Evolutionary conservation across 2,329 filamentous ascomycete genomes (phyloP), one percentile per base, ranked within the genome.

Genomic region (Ceratocystis harringtonii): DNA sequence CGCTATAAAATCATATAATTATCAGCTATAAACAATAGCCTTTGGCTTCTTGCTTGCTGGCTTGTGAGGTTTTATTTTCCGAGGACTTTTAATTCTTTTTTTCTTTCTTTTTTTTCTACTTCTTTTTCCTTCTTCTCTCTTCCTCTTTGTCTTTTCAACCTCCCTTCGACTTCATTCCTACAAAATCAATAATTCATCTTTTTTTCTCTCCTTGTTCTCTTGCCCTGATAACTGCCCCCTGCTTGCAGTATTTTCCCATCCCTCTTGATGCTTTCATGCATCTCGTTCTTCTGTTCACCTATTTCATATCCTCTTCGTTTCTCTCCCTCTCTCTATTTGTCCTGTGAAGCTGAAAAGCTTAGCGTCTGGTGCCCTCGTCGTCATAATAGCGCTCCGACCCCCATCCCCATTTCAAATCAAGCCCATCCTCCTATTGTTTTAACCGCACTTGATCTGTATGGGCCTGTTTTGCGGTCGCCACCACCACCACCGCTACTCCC

Each of bases 171-270:
- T 63, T 19, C 28, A 50, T 36, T 63, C 44, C 44, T 50, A 12
- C 43, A 30, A 36, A 44, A 22, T 63, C 10, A 41, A 41, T 41
- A 41, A 41, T 41, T 41, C 36, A 32, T 63, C 28, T 3, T 5
- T 52, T 52, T 52, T 63, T 32, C 60, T 62, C 30, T 43, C 2
- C 5, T 52, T 52, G 32, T 55, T 32, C 60, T 62, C 30, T 43
- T 43, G 41, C 55, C 55, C 55, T 57, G 52, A 57, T 57, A 32
- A 57, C 10, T 57, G 43, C 36, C 36, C 60, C 60, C 60, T 48
- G 44, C 41, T 44, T 62, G 41, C 60, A 45, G 44, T 44, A 22
- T 22, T 48, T 41, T 15, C 25, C 17, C 55, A 28, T 58, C 55
- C 32, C 28, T 52, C 48, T 58, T 17, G 55, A 32, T 58, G 55